Conservation (phyloP, 2,329 filamentous ascomycete species). For the Septoria petroselini region DNA sequence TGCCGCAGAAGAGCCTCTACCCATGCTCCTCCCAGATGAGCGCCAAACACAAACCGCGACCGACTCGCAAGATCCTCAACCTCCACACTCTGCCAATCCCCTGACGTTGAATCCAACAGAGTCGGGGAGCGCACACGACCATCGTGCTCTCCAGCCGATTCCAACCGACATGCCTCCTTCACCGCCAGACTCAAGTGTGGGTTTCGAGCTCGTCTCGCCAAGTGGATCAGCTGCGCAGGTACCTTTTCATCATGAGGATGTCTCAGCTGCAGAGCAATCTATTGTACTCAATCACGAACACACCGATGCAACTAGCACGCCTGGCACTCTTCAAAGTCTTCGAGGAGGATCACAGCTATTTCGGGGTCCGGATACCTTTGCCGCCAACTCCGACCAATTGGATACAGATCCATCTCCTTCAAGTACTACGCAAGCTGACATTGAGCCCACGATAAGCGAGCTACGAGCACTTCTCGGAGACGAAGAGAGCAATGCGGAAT, state of each 20-base stretch:
- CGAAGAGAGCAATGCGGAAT: slow-evolving; percentile 2
- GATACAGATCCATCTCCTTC: not conserved
- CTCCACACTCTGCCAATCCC: slow-evolving; percentile 8
- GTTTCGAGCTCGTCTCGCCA: slow-evolving; percentile 25
- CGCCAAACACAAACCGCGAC: not conserved
- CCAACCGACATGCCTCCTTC: slow-evolving; percentile 38
- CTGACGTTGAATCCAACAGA: not conserved
- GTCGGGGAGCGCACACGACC: slow-evolving; percentile 2
- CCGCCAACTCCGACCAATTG: slow-evolving; percentile 10
- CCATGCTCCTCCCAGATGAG: not conserved
- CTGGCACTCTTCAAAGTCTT: slow-evolving; percentile 1
- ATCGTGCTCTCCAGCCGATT: slow-evolving; percentile 31
- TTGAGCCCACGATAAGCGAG: not conserved
- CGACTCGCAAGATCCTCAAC: not conserved
- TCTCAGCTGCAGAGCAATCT: slow-evolving; percentile 4
- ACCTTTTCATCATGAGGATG: slow-evolving; percentile 4
- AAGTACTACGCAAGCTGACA: not conserved
- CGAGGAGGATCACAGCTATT: slow-evolving; percentile 1
- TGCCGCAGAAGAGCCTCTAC: no score
- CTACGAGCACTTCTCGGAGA: not conserved
- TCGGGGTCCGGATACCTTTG: not conserved
- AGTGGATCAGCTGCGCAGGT: slow-evolving; percentile 6
- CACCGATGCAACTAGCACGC: not conserved
- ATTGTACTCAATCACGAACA: not conserved
- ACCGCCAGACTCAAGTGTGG: slow-evolving; percentile 37